phyloP scores from a whole-genome alignment of 192 early-diverging fungal genomes.

The Backusella liffmaniae region DNA sequence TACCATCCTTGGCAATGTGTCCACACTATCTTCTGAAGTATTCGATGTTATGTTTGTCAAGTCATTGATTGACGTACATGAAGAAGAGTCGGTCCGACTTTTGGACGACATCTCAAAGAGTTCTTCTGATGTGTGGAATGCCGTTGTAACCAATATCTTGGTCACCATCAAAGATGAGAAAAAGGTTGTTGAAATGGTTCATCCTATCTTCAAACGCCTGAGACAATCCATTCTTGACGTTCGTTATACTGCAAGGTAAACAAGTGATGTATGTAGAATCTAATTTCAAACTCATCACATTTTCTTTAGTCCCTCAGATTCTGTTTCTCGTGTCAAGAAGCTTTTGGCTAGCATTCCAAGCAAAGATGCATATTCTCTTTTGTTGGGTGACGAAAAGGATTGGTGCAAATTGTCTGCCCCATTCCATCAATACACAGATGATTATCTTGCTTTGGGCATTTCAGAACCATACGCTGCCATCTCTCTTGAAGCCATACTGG shows the following conservation, averaged over 20 bases:
- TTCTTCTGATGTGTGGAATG: not conserved
- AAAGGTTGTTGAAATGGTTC: not conserved
- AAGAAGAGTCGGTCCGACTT: not conserved
- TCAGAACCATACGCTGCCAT: conserved; percentile 12
- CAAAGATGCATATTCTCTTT: conserved; percentile 13
- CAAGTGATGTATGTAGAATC: not conserved
- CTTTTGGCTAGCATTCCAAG: conserved; percentile 9
- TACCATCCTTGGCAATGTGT: not conserved
- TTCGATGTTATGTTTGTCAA: conserved; percentile 16
- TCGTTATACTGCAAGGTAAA: conserved; percentile 38
- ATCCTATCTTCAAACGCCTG: conserved; percentile 20
- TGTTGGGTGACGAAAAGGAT: conserved; percentile 37
- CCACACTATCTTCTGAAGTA: not conserved
- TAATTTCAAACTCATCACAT: not conserved
- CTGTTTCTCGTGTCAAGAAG: conserved; percentile 38
- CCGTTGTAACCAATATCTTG: not conserved
- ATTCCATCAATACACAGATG: conserved; percentile 31
- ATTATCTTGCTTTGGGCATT: conserved; percentile 15
- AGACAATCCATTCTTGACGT: conserved; percentile 37
- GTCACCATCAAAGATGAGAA: not conserved
- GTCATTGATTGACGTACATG: not conserved
- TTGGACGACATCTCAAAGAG: not conserved
- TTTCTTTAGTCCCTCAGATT: conserved; percentile 44
- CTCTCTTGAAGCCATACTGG: not conserved
- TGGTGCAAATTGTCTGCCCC: conserved; percentile 38